These are phyloP conservation scores for Phallus indusiatus DNA, from an alignment of 768 basidiomycete species.

Conservation along the genomic window DNA sequence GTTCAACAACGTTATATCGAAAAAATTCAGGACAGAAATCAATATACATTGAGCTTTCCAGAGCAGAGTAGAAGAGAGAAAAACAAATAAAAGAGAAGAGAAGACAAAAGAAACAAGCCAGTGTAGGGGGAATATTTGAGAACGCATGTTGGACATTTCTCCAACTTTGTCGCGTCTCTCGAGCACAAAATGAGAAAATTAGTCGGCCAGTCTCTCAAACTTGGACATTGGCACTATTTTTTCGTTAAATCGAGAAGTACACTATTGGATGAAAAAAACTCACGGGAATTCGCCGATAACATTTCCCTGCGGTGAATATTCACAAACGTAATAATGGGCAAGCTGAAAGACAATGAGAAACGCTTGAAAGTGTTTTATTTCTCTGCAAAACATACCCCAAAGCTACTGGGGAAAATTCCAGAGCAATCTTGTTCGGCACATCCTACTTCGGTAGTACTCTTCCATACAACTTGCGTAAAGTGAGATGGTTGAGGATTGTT, in stretches of 20 bases:
- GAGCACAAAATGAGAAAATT: neutral
- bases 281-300: conserved; percentile 52
- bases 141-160: no score
- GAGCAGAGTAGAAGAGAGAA: no score
- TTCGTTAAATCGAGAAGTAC: neutral
- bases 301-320: conserved; percentile 59
- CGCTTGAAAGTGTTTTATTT: conserved; percentile 8
- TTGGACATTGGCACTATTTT: conserved; percentile 2
- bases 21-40: no score
- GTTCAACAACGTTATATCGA: no score
- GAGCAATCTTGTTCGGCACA: conserved; percentile 50
- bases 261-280: conserved; percentile 18
- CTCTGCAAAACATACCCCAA: conserved; percentile 33
- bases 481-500: conserved; percentile 52
- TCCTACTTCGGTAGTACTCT: conserved; percentile 50
- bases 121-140: no score
- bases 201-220: neutral
- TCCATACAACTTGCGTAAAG: conserved; percentile 76
- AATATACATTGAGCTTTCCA: no score
- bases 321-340: conserved; percentile 58
- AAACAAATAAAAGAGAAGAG: no score
- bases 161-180: no score
- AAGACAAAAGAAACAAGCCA: no score
- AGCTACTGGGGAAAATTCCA: conserved; percentile 47
- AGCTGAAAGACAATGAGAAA: conserved; percentile 22